Conservation (phyloP, 139 green algal genomes). For the Desmodesmus armatus region DNA sequence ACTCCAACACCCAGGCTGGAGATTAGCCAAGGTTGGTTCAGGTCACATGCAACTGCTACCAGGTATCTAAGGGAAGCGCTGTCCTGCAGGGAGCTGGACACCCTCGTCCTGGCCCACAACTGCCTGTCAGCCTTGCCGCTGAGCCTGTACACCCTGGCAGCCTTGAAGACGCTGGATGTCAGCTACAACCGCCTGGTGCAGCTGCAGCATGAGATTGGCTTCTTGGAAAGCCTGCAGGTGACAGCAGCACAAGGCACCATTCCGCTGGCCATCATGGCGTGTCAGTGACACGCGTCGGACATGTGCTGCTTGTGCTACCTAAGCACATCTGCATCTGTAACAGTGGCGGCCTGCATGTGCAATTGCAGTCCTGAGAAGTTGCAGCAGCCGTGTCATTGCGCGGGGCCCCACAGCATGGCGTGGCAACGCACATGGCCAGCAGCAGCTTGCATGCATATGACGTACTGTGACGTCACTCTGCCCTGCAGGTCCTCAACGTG, state of each 20-base stretch:
- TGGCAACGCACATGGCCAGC: neutral
- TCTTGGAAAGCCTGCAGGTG: constrained; percentile 36
- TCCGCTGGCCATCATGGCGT: too few relatives aligned
- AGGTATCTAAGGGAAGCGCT: neutral
- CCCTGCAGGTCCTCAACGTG: constrained; percentile 33
- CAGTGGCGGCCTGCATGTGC: too few relatives aligned
- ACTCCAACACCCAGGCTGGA: neutral
- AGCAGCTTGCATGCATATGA: neutral
- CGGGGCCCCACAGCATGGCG: neutral
- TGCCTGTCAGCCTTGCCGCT: constrained; percentile 18
- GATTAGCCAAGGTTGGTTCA: neutral
- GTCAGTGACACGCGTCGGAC: too few relatives aligned
- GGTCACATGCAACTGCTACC: neutral
- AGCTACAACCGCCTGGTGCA: constrained; percentile 16
- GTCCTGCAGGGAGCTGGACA: constrained; percentile 30
- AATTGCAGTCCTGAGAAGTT: too few relatives aligned
- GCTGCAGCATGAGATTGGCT: neutral
- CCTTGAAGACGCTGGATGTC: neutral
- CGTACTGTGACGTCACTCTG: neutral
- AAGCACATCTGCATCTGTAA: too few relatives aligned
- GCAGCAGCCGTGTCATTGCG: neutral
- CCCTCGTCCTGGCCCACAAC: constrained; percentile 15
- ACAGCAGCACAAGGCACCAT: too few relatives aligned
- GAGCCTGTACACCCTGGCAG: neutral
- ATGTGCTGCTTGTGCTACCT: neutral